phyloP scores from a whole-genome alignment of 169 alveolate species.

The Cryptosporidium muris region DNA sequence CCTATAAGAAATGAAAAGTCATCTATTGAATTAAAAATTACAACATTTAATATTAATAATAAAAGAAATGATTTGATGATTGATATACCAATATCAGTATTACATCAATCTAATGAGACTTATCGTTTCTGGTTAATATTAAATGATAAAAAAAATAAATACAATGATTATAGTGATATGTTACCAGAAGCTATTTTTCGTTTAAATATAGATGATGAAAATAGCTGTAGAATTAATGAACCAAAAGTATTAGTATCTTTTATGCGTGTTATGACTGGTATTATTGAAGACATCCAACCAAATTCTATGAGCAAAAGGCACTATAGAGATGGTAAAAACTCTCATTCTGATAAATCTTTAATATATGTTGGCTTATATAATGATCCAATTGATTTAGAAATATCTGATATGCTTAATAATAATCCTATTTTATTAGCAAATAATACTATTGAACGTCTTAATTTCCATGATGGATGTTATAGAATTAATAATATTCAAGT shows the following conservation, averaged over 20 bases:
- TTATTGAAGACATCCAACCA: conserved; percentile 33
- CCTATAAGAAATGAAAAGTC: conserved; percentile 63
- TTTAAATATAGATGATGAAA: conserved; percentile 54
- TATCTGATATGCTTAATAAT: conserved; percentile 36
- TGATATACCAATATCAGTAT: conserved; percentile 57
- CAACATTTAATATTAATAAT: conserved; percentile 39
- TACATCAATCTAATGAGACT: conserved; percentile 19
- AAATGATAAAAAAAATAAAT: conserved; percentile 16
- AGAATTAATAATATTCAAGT: conserved; percentile 55
- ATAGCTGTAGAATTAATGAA: conserved; percentile 10
- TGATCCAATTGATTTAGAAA: conserved; percentile 45
- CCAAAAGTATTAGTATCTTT: conserved; percentile 34
- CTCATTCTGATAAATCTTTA: not conserved
- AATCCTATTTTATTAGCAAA: conserved; percentile 19
- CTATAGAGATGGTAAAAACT: conserved; percentile 6
- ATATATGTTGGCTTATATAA: conserved; percentile 64
- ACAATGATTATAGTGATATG: conserved; percentile 52
- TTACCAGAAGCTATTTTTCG: conserved; percentile 69
- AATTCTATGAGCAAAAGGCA: conserved; percentile 3
- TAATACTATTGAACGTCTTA: conserved; percentile 35
- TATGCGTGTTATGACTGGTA: conserved; percentile 49
- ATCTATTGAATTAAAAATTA: conserved; percentile 40
- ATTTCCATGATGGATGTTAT: conserved; percentile 11
- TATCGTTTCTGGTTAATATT: conserved; percentile 42
- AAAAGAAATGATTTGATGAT: conserved; percentile 39